Percentiles rank a stretch among this genome's conserved stretches.
These are phyloP conservation scores for Entamoeba invadens DNA, from an alignment of 208 protist genomes.

Conservation along the genomic window DNA sequence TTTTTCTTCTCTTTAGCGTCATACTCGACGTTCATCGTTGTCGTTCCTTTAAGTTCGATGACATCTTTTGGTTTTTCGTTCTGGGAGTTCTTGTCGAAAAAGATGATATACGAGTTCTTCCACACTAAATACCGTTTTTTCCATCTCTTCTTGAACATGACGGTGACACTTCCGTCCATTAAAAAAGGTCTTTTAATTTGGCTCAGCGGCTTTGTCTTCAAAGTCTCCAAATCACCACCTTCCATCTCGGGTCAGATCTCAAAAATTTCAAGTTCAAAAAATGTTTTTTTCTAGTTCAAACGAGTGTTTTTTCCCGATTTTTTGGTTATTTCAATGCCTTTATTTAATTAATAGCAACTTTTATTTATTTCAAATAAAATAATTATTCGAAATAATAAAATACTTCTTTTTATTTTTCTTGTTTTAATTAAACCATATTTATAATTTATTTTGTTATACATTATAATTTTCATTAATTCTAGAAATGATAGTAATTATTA, in stretches of 20 bases:
- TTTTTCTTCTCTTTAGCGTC: neutral
- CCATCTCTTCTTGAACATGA: neutral
- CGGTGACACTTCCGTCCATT: neutral
- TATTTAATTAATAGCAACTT: neutral
- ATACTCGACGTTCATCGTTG: neutral
- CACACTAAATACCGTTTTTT: neutral
- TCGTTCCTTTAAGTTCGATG: neutral
- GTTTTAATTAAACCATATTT: no score
- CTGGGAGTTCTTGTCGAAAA: neutral
- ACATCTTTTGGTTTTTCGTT: neutral
- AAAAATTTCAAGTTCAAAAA: no score
- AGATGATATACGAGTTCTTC: neutral
- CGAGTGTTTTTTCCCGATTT: neutral
- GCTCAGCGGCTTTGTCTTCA: neutral
- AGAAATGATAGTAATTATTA: no score
- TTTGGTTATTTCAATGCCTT: neutral
- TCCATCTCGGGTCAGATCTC: no score
- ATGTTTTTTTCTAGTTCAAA: neutral
- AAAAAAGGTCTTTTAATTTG: neutral
- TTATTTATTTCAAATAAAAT: neutral
- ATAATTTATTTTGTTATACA: no score
- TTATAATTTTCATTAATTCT: no score
- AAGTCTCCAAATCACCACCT: neutral
- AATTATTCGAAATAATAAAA: no score
- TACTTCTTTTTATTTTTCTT: neutral